Evolutionary conservation across 805 yeast species (phyloP).

Genomic region (Ogataea henricii): DNA sequence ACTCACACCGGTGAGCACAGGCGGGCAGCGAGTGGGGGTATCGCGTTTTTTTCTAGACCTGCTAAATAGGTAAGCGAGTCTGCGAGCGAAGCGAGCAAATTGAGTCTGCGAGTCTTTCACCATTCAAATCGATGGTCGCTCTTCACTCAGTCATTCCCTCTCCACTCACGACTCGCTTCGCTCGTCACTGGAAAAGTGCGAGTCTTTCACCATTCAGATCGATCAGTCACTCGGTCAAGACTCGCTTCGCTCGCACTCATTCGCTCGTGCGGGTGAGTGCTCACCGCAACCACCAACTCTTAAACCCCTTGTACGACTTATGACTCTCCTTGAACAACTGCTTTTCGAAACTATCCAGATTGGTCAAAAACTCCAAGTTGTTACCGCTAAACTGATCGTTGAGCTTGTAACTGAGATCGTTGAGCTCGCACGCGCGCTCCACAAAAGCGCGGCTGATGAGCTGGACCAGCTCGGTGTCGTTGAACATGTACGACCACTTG

Average conservation of each 20-base stretch:
- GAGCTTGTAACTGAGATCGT: slow-evolving; percentile 59
- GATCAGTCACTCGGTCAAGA: too few species aligned
- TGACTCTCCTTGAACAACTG: slow-evolving; percentile 54
- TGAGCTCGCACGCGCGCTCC: slow-evolving; percentile 68
- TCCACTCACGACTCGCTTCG: too few species aligned
- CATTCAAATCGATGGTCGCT: too few species aligned
- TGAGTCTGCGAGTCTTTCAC: too few species aligned
- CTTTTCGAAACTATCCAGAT: slow-evolving; percentile 79
- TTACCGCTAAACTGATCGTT: slow-evolving; percentile 33
- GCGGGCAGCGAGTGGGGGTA: too few species aligned
- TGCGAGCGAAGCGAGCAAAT: too few species aligned
- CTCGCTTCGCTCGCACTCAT: background rate
- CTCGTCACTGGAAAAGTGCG: too few species aligned
- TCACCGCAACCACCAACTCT: slow-evolving; percentile 27
- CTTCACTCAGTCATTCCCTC: too few species aligned
- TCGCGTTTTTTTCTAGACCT: too few species aligned
- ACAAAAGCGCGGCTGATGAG: slow-evolving; percentile 51
- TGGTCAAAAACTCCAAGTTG: slow-evolving; percentile 51
- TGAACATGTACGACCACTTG: slow-evolving; percentile 76
- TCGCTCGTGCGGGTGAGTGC: background rate
- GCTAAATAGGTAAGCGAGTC: too few species aligned
- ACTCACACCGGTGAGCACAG: too few species aligned
- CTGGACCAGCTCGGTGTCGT: slow-evolving; percentile 61
- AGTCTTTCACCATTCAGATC: too few species aligned
- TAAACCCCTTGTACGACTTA: slow-evolving; percentile 36